phyloP scores from a whole-genome alignment of 176 grass and related monocot species.

The Oryza meyeriana region DNA sequence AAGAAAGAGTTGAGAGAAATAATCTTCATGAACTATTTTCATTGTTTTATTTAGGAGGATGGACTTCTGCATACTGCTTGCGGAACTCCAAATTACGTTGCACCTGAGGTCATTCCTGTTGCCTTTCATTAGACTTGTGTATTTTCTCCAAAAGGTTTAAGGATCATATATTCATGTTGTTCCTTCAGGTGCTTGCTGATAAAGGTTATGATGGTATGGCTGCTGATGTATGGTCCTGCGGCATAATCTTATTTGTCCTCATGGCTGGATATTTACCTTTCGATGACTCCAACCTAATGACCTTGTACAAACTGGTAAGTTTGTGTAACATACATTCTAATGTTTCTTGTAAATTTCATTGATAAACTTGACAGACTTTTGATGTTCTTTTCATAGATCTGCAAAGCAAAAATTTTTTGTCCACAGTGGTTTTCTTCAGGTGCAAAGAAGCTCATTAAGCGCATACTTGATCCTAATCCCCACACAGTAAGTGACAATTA shows the following conservation, averaged over 20 bases:
- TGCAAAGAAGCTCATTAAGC: constrained; percentile 77
- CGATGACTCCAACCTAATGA: constrained; percentile 64
- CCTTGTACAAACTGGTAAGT: constrained; percentile 75
- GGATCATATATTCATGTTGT: constrained; percentile 1
- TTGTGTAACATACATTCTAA: not conserved
- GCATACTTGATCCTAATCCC: constrained; percentile 94
- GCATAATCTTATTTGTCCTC: constrained; percentile 95
- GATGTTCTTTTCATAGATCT: constrained; percentile 51
- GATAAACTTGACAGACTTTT: not conserved
- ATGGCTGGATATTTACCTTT: constrained; percentile 97
- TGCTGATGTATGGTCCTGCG: constrained; percentile 96
- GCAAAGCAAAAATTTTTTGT: constrained; percentile 56
- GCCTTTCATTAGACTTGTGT: not conserved
- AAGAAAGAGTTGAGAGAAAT: not conserved
- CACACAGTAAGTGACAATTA: constrained; percentile 50
- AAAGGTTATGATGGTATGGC: constrained; percentile 93
- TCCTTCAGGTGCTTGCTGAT: constrained; percentile 77
- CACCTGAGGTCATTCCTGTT: constrained; percentile 73
- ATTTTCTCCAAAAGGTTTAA: constrained; percentile 30
- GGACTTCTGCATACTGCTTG: constrained; percentile 94
- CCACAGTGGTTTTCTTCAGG: constrained; percentile 74
- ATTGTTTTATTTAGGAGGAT: constrained; percentile 50
- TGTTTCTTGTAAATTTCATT: constrained; percentile 5
- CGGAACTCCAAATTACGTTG: constrained; percentile 97
- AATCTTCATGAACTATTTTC: not conserved